Percentiles rank a stretch among this genome's conserved stretches.
Conservation (phyloP, 2,329 filamentous ascomycete species). For the Blumeria graminis region DNA sequence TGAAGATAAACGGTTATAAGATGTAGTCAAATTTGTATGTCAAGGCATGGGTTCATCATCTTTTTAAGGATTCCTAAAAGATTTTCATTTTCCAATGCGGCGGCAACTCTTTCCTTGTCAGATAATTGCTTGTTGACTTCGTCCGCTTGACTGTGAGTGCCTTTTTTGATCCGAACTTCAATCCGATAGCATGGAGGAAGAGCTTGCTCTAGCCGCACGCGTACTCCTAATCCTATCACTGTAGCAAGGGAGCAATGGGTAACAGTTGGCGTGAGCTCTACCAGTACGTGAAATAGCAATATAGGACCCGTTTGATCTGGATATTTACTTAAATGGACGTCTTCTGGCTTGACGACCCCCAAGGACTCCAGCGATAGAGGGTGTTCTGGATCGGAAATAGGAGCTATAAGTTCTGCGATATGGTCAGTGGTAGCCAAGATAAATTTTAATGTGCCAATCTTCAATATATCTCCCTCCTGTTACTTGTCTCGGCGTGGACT, state of each 20-base stretch:
- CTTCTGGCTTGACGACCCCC: slow-evolving; percentile 84
- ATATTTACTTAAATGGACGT: slow-evolving; percentile 59
- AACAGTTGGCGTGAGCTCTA: slow-evolving; percentile 87
- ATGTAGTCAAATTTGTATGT: not conserved
- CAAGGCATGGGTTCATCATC: slow-evolving; percentile 68
- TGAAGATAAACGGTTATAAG: too few species aligned
- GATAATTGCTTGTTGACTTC: slow-evolving; percentile 92
- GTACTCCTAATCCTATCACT: slow-evolving; percentile 80
- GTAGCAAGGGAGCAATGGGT: slow-evolving; percentile 93
- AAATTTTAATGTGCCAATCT: too few species aligned
- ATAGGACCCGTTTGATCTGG: slow-evolving; percentile 26
- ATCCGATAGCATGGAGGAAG: slow-evolving; percentile 79
- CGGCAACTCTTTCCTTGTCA: slow-evolving; percentile 90
- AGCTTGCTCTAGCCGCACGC: slow-evolving; percentile 73
- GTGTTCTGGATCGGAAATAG: slow-evolving; percentile 90
- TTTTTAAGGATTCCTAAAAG: slow-evolving; percentile 72
- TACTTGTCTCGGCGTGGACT: not conserved
- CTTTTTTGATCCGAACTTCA: slow-evolving; percentile 84
- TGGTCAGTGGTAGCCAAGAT: not conserved
- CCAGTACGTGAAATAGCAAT: slow-evolving; percentile 47
- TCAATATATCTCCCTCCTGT: too few species aligned
- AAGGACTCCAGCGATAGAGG: slow-evolving; percentile 81
- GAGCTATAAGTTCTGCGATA: slow-evolving; percentile 61
- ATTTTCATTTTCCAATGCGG: slow-evolving; percentile 80
- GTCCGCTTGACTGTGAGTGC: slow-evolving; percentile 82